Conservation (phyloP, 805 yeast species). For the Candida boleticola region DNA sequence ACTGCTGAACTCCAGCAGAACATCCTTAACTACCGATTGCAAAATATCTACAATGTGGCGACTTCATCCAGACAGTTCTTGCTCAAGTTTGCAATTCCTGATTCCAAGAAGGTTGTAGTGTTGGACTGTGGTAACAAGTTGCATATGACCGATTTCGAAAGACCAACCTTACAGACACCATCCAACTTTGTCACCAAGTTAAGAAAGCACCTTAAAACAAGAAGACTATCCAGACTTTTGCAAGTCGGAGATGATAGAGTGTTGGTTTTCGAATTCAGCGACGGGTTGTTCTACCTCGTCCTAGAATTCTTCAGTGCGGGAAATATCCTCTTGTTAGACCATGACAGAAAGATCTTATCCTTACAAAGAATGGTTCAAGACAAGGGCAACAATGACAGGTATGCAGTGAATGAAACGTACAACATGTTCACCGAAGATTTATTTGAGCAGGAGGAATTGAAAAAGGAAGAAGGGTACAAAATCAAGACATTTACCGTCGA, state of each 20-base stretch:
- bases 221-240: conserved; percentile 67
- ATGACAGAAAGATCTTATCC: conserved; percentile 62
- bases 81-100: conserved; percentile 79
- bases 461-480: conserved; percentile 6
- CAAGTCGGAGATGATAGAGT: conserved; percentile 82
- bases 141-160: conserved; percentile 74
- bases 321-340: conserved; percentile 75
- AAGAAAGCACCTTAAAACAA: conserved; percentile 80
- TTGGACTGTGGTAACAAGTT: conserved; percentile 85
- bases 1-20: conserved; percentile 60
- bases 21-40: conserved; percentile 66
- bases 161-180: conserved; percentile 80
- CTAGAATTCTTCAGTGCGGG: conserved; percentile 96
- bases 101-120: conserved; percentile 70
- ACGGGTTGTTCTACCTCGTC: conserved; percentile 73
- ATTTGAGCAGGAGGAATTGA: conserved; percentile 35
- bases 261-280: conserved; percentile 81
- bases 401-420: conserved; percentile 76
- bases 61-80: conserved; percentile 70
- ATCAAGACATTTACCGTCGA: conserved; percentile 23
- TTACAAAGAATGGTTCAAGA: conserved; percentile 79
- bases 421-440: conserved; percentile 49
- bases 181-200: conserved; percentile 82
- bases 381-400: conserved; percentile 57
- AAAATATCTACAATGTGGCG: conserved; percentile 80